Conservation (phyloP, 257 asterid genomes). For the Fraxinus cuspidata region DNA sequence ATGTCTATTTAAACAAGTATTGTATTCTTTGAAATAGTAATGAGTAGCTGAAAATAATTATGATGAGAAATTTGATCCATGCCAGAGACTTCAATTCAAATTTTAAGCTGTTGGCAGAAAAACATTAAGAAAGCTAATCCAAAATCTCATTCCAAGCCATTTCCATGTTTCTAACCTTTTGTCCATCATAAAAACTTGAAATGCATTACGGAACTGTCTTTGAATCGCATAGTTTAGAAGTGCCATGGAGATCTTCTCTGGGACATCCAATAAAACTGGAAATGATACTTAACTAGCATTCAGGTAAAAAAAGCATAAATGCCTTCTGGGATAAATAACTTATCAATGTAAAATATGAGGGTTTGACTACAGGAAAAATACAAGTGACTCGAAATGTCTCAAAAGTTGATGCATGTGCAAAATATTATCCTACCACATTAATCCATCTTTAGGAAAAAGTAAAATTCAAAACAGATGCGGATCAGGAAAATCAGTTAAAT, state of each 20-base stretch:
- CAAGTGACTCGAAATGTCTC: background rate
- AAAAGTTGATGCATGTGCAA: background rate
- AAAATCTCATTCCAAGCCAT: background rate
- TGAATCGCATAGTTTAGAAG: background rate
- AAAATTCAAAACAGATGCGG: background rate
- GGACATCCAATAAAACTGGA: background rate
- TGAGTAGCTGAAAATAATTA: background rate
- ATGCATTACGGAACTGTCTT: background rate
- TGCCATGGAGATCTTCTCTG: background rate
- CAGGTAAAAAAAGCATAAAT: background rate
- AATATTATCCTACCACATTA: background rate
- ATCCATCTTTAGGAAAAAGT: background rate
- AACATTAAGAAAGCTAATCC: background rate
- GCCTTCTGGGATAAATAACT: background rate
- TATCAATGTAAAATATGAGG: background rate
- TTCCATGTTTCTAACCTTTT: background rate
- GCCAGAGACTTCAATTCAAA: background rate
- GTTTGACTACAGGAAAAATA: background rate
- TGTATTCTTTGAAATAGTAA: background rate
- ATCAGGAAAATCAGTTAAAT: background rate
- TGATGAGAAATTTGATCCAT: background rate
- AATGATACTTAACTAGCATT: background rate
- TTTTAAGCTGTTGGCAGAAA: background rate
- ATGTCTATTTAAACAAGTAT: background rate
- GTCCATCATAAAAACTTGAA: background rate